A percentile compares a stretch with the other conserved stretches of the same genome.
Evolutionary conservation across 2,329 filamentous ascomycete genomes (phyloP).

Genomic region (Botryosphaeria dothidea): DNA sequence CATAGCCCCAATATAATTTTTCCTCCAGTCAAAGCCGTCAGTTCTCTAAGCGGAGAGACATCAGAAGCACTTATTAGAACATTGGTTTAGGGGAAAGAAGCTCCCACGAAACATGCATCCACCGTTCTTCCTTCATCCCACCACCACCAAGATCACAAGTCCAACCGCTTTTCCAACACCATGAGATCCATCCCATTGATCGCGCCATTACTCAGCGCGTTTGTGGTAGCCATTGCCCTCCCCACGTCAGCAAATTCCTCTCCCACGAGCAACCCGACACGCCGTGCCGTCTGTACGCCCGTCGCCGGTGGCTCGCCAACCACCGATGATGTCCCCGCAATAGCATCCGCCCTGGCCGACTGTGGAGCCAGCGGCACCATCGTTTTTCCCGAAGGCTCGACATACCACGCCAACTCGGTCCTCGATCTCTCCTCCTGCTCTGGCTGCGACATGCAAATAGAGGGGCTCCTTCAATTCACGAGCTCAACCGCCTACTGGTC

Average conservation of each 20-base stretch:
- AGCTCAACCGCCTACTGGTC: slow-evolving; percentile 46
- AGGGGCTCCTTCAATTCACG: slow-evolving; percentile 45
- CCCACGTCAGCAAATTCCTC: slow-evolving; percentile 32
- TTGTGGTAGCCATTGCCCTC: slow-evolving; percentile 23
- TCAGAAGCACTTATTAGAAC: not conserved
- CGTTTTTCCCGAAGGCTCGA: slow-evolving; percentile 42
- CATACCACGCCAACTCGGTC: slow-evolving; percentile 47
- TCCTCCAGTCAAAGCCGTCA: not conserved
- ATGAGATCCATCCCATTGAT: no score
- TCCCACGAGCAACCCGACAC: not conserved
- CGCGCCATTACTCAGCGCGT: slow-evolving; percentile 3
- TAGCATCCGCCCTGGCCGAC: slow-evolving; percentile 42
- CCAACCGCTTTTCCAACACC: no score
- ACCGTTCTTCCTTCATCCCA: no score
- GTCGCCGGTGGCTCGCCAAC: slow-evolving; percentile 31
- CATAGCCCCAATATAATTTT: no score
- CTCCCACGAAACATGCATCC: no score
- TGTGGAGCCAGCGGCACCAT: slow-evolving; percentile 50
- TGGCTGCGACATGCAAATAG: slow-evolving; percentile 49
- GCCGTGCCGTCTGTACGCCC: slow-evolving; percentile 35
- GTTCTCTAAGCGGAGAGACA: not conserved
- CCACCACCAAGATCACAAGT: no score
- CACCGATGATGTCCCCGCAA: slow-evolving; percentile 47
- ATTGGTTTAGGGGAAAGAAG: no score
- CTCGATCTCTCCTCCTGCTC: slow-evolving; percentile 45